Evolutionary conservation across 176 grass and related monocot species (phyloP).

Genomic region (Ensete glaucum): DNA sequence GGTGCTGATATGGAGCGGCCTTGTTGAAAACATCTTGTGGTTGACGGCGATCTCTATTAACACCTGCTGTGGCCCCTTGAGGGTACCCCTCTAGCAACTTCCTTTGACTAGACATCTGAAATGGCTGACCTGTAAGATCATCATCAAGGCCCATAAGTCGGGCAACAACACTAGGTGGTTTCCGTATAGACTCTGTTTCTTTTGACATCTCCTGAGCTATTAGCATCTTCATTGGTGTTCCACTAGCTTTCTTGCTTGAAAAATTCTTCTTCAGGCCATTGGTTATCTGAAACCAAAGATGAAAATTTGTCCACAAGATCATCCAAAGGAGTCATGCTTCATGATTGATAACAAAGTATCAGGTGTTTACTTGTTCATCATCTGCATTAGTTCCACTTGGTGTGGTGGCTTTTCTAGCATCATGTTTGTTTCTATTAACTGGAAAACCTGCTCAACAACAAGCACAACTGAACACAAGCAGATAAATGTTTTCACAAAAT

Average conservation of each 20-base stretch:
- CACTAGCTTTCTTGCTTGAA: conserved; percentile 47
- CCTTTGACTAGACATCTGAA: conserved; percentile 33
- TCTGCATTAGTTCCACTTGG: conserved; percentile 1
- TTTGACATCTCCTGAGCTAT: conserved; percentile 55
- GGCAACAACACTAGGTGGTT: conserved; percentile 60
- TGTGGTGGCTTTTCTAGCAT: background rate
- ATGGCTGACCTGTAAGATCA: conserved; percentile 38
- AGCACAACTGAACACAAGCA: background rate
- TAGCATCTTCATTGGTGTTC: conserved; percentile 48
- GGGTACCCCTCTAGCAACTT: conserved; percentile 16
- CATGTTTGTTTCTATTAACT: conserved; percentile 2
- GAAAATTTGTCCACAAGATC: conserved; percentile 1
- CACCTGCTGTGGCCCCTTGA: conserved; percentile 17
- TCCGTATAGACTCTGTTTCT: conserved; percentile 50
- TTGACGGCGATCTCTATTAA: conserved; percentile 3
- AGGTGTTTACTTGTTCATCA: conserved; percentile 10
- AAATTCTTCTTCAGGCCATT: conserved; percentile 17
- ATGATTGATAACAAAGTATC: background rate
- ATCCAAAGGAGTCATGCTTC: conserved; percentile 10
- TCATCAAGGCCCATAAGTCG: conserved; percentile 97
- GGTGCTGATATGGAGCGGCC: conserved; percentile 18
- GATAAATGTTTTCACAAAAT: background rate
- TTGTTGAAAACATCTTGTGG: conserved; percentile 21
- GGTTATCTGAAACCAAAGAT: conserved; percentile 14
- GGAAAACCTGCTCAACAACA: background rate